Evolutionary conservation across 345 rosid species (phyloP).

Genomic region (Eucalyptus camaldulensis): DNA sequence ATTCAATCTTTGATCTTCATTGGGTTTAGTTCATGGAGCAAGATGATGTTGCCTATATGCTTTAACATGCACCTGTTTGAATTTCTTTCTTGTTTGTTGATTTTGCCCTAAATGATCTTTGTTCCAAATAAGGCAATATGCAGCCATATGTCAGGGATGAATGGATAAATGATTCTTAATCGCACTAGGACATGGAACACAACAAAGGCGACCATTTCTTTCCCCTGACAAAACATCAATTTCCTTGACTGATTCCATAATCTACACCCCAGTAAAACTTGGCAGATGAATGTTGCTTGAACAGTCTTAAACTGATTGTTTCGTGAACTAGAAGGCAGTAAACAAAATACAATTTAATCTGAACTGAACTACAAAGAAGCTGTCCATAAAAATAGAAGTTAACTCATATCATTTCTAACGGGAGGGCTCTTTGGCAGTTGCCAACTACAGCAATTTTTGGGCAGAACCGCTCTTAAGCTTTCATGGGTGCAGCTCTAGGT

Average conservation of each 20-base stretch:
- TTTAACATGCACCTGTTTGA: background rate
- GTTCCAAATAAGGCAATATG: background rate
- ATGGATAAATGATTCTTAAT: background rate
- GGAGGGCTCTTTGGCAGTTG: background rate
- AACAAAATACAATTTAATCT: background rate
- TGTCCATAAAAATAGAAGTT: background rate
- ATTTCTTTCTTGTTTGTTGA: background rate
- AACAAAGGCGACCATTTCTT: background rate
- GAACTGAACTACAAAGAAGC: background rate
- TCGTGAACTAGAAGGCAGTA: background rate
- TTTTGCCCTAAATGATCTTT: background rate
- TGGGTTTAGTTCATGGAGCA: background rate
- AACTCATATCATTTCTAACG: background rate
- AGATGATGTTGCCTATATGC: background rate
- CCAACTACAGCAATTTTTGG: background rate
- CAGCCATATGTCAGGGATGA: background rate
- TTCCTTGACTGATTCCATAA: background rate
- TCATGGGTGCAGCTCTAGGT: conserved; percentile 41
- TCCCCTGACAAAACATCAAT: background rate
- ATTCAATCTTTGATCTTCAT: background rate
- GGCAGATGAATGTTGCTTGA: background rate
- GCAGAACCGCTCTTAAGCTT: conserved; percentile 8
- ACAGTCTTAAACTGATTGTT: background rate
- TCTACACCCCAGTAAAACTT: background rate
- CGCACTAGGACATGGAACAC: background rate